Evolutionary conservation across 768 basidiomycete genomes (phyloP), one percentile per base, ranked within the genome.

Genomic region (Candolleomyces aberdarensis): DNA sequence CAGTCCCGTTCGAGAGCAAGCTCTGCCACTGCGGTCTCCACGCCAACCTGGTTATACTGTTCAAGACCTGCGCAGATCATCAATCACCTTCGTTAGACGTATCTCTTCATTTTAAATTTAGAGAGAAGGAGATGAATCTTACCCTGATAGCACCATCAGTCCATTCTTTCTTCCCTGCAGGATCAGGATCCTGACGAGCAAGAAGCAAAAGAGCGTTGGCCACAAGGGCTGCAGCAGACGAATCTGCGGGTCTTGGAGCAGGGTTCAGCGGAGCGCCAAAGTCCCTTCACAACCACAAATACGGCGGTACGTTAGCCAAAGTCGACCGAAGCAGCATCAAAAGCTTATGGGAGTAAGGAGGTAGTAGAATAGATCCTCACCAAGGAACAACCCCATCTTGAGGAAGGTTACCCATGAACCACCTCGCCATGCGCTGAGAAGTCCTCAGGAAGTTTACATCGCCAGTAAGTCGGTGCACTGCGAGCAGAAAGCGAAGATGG

Each of bases 371-470:
- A 26, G 22, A 31, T 11, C 70, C 76, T 49, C 49, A 85, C 88
- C 89, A 91, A 29, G 87, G 87, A n/a, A 87, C 80, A 50, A 90
- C 78, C 1, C 84, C 85, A 61, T 85, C 81, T 15, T 72, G 64
- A 6, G 89, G 88, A 10, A 89, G 70, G 65, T 83, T 76, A n/a
- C 70, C 65, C 56, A 89, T 65, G 75, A 88, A 89, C 71, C 84
- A 88, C 3, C 68, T 72, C 8, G 88, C 87, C 69, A 87, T 72
- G 19, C 73, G 75, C 9, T 84, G 80, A 2, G 88, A 80, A 9
- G 88, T 88, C n/a, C 76, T 69, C 32, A 90, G 76, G 70, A 87
- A 90, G 26, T 72, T 75, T 17, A 67, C 48, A 54, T 83, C 67
- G 13, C 75, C 70, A 0, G 88, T 88, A 31, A 78, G 77, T 39